Percentiles rank a stretch among this genome's conserved stretches.
Evolutionary conservation across 2,329 filamentous ascomycete genomes (phyloP).

Genomic region (Diaporthe eres): DNA sequence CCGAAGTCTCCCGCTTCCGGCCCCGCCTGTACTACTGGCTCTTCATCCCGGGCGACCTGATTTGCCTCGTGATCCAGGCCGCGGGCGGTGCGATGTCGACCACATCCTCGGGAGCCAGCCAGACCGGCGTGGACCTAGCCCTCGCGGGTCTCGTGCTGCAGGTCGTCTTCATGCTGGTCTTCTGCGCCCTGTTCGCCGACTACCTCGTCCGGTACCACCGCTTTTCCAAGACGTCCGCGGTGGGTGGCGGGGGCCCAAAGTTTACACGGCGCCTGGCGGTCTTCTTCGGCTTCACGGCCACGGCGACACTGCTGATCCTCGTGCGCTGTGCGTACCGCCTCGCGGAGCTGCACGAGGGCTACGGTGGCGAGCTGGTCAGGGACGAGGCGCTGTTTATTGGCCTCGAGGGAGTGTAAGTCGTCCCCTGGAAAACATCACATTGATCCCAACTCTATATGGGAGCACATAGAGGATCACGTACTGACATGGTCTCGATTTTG

Average conservation of each 20-base stretch:
- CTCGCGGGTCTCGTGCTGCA: constrained; percentile 67
- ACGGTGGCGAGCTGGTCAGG: constrained; percentile 63
- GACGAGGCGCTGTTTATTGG: constrained; percentile 63
- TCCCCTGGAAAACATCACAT: too few species aligned
- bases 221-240: constrained; percentile 42
- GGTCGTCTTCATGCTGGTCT: constrained; percentile 62
- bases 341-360: constrained; percentile 71
- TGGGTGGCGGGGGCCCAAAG: constrained; percentile 40
- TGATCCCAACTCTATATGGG: background rate
- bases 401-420: constrained; percentile 57
- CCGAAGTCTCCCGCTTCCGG: constrained; percentile 48
- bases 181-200: constrained; percentile 57
- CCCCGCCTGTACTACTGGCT: constrained; percentile 52
- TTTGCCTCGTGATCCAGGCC: constrained; percentile 67
- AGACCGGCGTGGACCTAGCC: constrained; percentile 62
- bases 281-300: constrained; percentile 64
- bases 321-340: constrained; percentile 71
- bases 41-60: constrained; percentile 64
- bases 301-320: constrained; percentile 69
- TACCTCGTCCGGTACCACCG: constrained; percentile 54
- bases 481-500: background rate
- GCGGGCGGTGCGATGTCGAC: constrained; percentile 62
- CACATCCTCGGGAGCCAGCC: constrained; percentile 52
- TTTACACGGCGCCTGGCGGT: constrained; percentile 54
- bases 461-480: too few species aligned